These are phyloP conservation scores for Alternaria ethzedia DNA, from an alignment of 2,329 filamentous ascomycete genomes.

Conservation along the genomic window DNA sequence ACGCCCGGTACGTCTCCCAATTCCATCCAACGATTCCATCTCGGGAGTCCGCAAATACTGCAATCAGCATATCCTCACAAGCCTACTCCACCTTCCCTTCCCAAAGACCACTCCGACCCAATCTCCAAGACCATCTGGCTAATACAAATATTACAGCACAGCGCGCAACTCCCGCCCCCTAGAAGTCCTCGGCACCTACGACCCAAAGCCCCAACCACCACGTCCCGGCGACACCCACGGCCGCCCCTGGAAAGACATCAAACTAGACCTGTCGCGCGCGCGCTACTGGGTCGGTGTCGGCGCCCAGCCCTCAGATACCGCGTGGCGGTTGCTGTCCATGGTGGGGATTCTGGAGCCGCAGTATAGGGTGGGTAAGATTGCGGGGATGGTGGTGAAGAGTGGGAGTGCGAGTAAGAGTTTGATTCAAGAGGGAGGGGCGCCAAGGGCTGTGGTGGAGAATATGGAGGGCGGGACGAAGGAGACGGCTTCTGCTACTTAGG, in stretches of 20 bases:
- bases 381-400: conserved; percentile 36
- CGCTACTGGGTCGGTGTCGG: conserved; percentile 98
- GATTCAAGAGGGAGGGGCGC: no score
- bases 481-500: not conserved
- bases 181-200: conserved; percentile 81
- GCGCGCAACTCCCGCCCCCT: conserved; percentile 87
- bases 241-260: conserved; percentile 86
- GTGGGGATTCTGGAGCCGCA: conserved; percentile 54
- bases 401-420: conserved; percentile 7
- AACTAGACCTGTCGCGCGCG: conserved; percentile 79
- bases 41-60: conserved; percentile 4
- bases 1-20: conserved; percentile 72
- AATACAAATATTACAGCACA: conserved; percentile 67
- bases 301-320: conserved; percentile 89
- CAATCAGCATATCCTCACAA: not conserved
- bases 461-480: not conserved
- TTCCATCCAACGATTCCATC: not conserved
- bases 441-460: not conserved
- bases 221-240: conserved; percentile 57
- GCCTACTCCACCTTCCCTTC: not conserved
- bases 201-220: conserved; percentile 64
- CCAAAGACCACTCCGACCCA: no score
- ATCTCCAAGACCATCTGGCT: no score
- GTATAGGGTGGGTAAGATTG: conserved; percentile 43
- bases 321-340: conserved; percentile 86